Percentiles rank a stretch among this genome's conserved stretches.
phyloP scores from a whole-genome alignment of 768 basidiomycete genomes.

The Rhodotorula kratochvilovae region DNA sequence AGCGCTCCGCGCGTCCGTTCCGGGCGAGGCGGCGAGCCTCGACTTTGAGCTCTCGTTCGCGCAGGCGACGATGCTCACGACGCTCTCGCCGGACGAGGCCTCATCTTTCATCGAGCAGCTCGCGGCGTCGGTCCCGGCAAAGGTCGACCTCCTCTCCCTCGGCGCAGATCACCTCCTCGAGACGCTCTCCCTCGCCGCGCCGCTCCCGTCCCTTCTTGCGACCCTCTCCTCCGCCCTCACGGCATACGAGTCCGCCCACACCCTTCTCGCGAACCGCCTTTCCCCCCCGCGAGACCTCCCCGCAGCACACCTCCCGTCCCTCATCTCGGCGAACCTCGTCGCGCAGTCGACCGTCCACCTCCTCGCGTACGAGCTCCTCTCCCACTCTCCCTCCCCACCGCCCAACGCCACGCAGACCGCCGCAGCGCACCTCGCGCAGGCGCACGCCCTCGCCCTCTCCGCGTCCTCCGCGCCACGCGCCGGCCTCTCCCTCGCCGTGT shows the following conservation, averaged over 20 bases:
- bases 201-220: neutral
- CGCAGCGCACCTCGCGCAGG: constrained; percentile 7
- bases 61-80: neutral
- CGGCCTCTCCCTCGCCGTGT: constrained; percentile 16
- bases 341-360: constrained; percentile 24
- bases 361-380: constrained; percentile 6
- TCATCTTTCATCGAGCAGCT: constrained; percentile 1
- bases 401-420: too few relatives aligned
- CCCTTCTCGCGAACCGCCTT: constrained; percentile 30
- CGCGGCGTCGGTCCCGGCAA: neutral
- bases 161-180: constrained; percentile 34
- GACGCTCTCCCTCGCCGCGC: constrained; percentile 1
- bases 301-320: constrained; percentile 12
- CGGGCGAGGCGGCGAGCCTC: constrained; percentile 4
- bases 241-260: constrained; percentile 3
- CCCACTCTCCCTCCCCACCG: neutral
- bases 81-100: constrained; percentile 4
- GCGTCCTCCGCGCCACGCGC: neutral
- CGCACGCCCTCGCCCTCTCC: constrained; percentile 23
- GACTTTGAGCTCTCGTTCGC: constrained; percentile 26
- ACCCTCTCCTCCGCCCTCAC: constrained; percentile 2
- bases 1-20: constrained; percentile 2
- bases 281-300: constrained; percentile 24
- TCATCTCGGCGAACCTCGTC: constrained; percentile 33
- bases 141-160: constrained; percentile 19